These are phyloP conservation scores for Monilinia fructigena DNA, from an alignment of 2,329 filamentous ascomycete genomes.

Conservation along the genomic window DNA sequence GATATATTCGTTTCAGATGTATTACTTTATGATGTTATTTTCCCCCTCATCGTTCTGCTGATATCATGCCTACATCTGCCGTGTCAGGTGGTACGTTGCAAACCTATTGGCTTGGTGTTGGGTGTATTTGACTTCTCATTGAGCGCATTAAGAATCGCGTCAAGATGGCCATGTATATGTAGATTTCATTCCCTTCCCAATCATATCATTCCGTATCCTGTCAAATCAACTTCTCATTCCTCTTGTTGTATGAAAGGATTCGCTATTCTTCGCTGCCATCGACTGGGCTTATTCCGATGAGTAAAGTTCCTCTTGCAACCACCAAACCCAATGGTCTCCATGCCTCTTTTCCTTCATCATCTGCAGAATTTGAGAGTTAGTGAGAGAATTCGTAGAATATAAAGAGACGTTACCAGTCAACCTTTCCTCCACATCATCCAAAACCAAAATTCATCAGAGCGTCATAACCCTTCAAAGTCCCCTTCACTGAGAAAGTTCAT, in stretches of 20 bases:
- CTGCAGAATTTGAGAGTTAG: conserved; percentile 47
- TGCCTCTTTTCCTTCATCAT: conserved; percentile 86
- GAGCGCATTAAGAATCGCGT: neutral
- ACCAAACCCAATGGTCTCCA: conserved; percentile 68
- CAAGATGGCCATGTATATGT: neutral
- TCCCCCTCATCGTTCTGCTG: neutral
- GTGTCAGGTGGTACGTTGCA: neutral
- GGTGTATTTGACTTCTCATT: neutral
- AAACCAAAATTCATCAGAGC: conserved; percentile 97
- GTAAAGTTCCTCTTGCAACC: conserved; percentile 85
- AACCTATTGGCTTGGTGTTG: conserved; percentile 2
- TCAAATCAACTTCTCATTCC: conserved; percentile 45
- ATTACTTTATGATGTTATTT: neutral
- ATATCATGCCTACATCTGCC: conserved; percentile 7
- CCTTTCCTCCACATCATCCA: conserved; percentile 89
- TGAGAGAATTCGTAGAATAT: conserved; percentile 5
- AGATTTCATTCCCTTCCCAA: neutral
- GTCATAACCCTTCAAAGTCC: conserved; percentile 91
- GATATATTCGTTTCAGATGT: neutral
- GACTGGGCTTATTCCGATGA: conserved; percentile 88
- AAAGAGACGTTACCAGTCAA: conserved; percentile 66
- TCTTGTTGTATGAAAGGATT: conserved; percentile 85
- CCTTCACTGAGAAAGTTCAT: conserved; percentile 61
- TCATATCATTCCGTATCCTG: neutral
- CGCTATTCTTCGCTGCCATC: conserved; percentile 95